phyloP scores from a whole-genome alignment of 2,329 filamentous ascomycete genomes.

The Penicillium capsulatum region DNA sequence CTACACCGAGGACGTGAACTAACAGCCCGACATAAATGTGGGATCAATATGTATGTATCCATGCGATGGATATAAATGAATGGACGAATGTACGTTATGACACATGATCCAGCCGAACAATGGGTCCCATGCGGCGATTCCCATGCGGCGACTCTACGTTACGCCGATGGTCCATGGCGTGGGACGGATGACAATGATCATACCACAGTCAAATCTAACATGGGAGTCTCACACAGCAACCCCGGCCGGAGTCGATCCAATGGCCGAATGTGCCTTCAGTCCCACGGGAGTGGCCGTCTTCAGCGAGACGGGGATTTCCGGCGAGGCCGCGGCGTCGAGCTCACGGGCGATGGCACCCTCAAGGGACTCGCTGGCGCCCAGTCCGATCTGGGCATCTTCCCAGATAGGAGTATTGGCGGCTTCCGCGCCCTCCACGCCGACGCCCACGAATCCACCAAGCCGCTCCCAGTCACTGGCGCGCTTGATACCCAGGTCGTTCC shows the following conservation, averaged over 20 bases:
- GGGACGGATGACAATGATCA: no score
- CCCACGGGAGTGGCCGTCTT: conserved; percentile 23
- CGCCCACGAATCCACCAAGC: conserved; percentile 89
- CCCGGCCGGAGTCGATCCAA: conserved; percentile 25
- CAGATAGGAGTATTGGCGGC: conserved; percentile 70
- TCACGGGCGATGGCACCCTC: conserved; percentile 53
- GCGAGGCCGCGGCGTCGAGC: conserved; percentile 19
- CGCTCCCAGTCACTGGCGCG: conserved; percentile 88
- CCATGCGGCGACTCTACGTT: no score
- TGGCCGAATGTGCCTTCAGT: conserved; percentile 19
- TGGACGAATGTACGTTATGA: no score
- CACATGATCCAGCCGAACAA: no score
- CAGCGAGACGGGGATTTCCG: conserved; percentile 13
- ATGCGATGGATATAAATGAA: no score
- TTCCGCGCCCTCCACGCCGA: conserved; percentile 65
- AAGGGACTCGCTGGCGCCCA: conserved; percentile 56
- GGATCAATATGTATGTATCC: no score
- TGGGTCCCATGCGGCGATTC: no score
- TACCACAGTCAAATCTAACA: no score
- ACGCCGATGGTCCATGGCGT: no score
- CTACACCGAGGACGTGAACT: no score
- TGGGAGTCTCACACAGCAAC: conserved; percentile 25
- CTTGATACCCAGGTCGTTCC: conserved; percentile 83
- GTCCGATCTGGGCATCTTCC: conserved; percentile 82
- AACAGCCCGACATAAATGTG: no score